phyloP scores from a whole-genome alignment of 2,329 filamentous ascomycete species.

The Cytospora piceicola region DNA sequence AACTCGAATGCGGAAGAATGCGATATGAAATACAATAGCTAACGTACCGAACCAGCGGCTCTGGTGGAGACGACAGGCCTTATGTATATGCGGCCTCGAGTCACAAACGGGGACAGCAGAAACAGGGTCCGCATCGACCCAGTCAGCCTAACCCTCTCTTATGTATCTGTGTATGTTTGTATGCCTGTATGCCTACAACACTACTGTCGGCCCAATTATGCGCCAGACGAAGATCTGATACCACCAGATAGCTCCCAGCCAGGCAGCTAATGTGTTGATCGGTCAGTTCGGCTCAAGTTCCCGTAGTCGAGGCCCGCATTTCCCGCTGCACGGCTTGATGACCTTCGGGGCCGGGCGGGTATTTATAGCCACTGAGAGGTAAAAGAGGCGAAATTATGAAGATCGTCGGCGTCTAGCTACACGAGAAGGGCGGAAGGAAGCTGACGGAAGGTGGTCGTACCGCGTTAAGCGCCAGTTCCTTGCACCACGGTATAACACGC shows the following conservation, averaged over 20 bases:
- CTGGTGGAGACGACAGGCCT: background rate
- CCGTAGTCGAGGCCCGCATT: background rate
- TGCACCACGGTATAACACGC: slow-evolving; percentile 13
- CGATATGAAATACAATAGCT: background rate
- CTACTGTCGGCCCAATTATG: slow-evolving; percentile 10
- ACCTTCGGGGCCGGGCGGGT: slow-evolving; percentile 8
- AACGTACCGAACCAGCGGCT: background rate
- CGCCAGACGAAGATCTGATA: background rate
- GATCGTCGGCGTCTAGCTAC: slow-evolving; percentile 2
- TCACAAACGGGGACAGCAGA: background rate
- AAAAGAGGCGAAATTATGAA: slow-evolving; percentile 1
- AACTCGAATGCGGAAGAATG: background rate
- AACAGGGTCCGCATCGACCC: background rate
- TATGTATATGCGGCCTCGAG: background rate
- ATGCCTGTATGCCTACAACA: background rate
- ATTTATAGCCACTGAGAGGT: slow-evolving; percentile 13
- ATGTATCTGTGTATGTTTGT: no score
- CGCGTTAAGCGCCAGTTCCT: slow-evolving; percentile 14
- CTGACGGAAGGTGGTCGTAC: background rate
- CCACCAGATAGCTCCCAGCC: background rate
- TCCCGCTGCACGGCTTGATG: background rate
- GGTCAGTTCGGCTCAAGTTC: background rate
- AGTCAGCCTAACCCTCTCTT: no score
- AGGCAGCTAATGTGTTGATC: background rate
- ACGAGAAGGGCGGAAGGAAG: slow-evolving; percentile 5